Evolutionary conservation across 2,329 filamentous ascomycete species (phyloP), one percentile per base, ranked within the genome.

Genomic region (Diplodia corticola): DNA sequence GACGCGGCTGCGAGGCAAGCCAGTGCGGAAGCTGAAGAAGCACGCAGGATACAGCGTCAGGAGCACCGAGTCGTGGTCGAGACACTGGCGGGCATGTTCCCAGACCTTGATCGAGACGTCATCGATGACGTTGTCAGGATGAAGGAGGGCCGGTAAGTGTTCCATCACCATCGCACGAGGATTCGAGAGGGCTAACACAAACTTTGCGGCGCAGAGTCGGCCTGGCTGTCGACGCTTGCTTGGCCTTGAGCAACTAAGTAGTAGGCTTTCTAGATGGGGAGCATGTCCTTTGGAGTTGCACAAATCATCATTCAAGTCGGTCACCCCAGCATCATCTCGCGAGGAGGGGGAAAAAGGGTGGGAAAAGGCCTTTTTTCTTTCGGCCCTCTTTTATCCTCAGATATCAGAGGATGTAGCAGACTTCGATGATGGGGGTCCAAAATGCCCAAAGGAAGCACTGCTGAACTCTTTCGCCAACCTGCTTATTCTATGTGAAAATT

Each of bases 91-190:
- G 91, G 92, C 72, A 99, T 99, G 95, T 99, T 99, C 77, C 95
- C 95, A 0, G 93, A 96, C 74, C 82, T 99, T 60, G 95, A 99
- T 77, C 88, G 88, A 73, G 96, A 99, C 57, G 86, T 99, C 44
- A 98, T 99, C 75, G 93, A 93, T 73, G 95, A 99, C 80, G 95
- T 99, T 48, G 95, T 99, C 28, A 89, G 94, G 76, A 88, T 96
- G 81, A 97, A 99, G 80, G 90, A 97, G 79, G 96, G 95, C 75
- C 88, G 92, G 92, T 94, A 78, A 81, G 91, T 86, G 9, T 54
- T 33, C 40, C 13, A 7, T 30, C 59, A 15, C 30, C 24, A 33
- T 15, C 12, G 26, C 12, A 6, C 10, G 3, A 26, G 24, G 12
- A 50, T 26, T 22, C n/a, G n/a, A n/a, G 9, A 50, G 22, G 22